Evolutionary conservation across 371 early-diverging fungal species (phyloP), one percentile per base, ranked within the genome.

Genomic region (Syncephalastrum sp.): DNA sequence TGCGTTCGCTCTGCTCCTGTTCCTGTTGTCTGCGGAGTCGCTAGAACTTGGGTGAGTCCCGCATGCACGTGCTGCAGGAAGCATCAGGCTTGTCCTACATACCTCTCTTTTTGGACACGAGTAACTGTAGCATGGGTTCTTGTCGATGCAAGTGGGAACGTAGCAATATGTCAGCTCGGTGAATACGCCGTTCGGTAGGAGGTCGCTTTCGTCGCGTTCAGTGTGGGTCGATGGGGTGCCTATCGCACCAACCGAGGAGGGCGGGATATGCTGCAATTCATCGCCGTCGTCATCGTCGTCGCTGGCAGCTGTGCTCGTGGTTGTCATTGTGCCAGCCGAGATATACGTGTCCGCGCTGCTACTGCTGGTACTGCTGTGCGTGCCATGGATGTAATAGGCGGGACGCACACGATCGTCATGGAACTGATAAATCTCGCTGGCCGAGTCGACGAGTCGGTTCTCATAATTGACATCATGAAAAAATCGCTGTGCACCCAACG

Each of bases 391-490:
- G 25, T 48, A 51, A 10, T 50, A 47, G 42, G 38, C 38, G 38
- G 38, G 38, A 12, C 38, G 38, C 38, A 33, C 38, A 6, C 33
- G 33, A 7, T 53, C 63, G 15, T 79, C 75, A 24, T 80, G 71
- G 63, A 92, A 90, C 45, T 82, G 75, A 59, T 91, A 95, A 5
- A 95, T 68, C 57, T 92, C 92, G 51, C 77, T 59, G 8, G 80
- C 54, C 46, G 82, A 83, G 61, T 93, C 94, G 15, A 88, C 79
- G 52, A 93, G 75, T 12, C 83, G 77, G 63, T 82, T 86, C 52
- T 84, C 85, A 60, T 87, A 92, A 7, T 80, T 84, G 13, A 92
- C 92, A 68, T 95, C 92, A 64, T 91, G 89, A 61, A 95, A 91
- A 56, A 91, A 84, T 25, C 76, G 77, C 60, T 93, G 94, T 15